Percentiles rank a stretch among this genome's conserved stretches.
Evolutionary conservation across 495 filamentous ascomycete genomes (phyloP).

Genomic region (Cercophora scortea): DNA sequence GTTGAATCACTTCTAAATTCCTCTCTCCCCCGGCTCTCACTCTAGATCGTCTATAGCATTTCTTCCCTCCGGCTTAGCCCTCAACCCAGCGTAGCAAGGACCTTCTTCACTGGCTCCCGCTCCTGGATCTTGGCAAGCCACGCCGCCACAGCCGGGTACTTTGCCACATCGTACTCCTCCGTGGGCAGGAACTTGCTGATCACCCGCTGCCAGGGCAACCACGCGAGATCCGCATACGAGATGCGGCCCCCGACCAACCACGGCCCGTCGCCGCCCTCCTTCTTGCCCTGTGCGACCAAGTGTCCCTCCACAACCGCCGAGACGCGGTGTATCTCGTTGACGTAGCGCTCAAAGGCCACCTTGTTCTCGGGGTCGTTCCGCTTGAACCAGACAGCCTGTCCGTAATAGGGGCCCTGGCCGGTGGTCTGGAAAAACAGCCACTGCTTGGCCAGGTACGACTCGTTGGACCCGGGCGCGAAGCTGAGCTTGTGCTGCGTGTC

Average conservation of each 20-base stretch:
- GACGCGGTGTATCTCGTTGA: constrained; percentile 53
- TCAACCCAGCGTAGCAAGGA: too few relatives aligned
- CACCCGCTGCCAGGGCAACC: constrained; percentile 45
- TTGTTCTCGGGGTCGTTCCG: constrained; percentile 45
- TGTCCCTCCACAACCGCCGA: constrained; percentile 47
- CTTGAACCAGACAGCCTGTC: constrained; percentile 44
- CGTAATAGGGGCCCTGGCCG: constrained; percentile 66
- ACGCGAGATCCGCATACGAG: constrained; percentile 53
- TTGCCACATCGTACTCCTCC: constrained; percentile 8
- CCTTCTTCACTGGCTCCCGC: constrained; percentile 3
- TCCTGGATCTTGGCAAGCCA: constrained; percentile 27
- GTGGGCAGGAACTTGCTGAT: constrained; percentile 8
- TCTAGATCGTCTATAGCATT: too few relatives aligned
- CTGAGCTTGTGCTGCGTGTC: constrained; percentile 54
- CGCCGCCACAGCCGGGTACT: constrained; percentile 26
- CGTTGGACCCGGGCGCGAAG: constrained; percentile 39
- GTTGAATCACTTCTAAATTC: too few relatives aligned
- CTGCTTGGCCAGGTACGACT: constrained; percentile 50
- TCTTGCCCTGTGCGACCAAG: constrained; percentile 37
- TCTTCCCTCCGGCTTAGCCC: too few relatives aligned
- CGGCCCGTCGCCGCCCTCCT: constrained; percentile 20
- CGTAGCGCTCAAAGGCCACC: constrained; percentile 52
- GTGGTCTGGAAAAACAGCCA: constrained; percentile 60
- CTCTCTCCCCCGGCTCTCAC: too few relatives aligned
- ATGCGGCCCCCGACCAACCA: constrained; percentile 52